Evolutionary conservation across 192 early-diverging fungal species (phyloP).

Genomic region (Coemansia sp.): DNA sequence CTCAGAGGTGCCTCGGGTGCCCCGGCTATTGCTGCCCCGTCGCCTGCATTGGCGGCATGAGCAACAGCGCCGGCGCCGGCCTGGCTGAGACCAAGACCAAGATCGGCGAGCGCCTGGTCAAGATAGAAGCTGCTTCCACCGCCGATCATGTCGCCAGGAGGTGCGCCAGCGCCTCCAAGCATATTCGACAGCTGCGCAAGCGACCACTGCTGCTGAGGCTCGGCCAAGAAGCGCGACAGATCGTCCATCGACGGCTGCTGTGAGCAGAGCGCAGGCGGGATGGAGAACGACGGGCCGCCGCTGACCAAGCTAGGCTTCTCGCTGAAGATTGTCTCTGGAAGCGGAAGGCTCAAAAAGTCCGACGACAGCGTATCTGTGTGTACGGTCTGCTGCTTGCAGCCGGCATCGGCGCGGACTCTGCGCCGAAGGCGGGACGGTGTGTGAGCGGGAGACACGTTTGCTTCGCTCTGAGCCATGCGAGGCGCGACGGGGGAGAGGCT

Average conservation of each 20-base stretch:
- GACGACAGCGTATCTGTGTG: constrained; percentile 48
- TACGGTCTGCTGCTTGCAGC: constrained; percentile 18
- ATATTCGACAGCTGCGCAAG: constrained; percentile 44
- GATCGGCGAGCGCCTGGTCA: constrained; percentile 37
- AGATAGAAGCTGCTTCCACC: constrained; percentile 25
- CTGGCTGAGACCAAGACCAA: constrained; percentile 28
- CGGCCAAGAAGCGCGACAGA: constrained; percentile 20
- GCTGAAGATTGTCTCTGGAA: constrained; percentile 48
- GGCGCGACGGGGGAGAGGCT: constrained; percentile 27
- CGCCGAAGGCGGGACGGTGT: constrained; percentile 22
- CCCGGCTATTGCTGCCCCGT: neutral
- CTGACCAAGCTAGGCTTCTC: constrained; percentile 23
- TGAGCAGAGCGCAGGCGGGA: constrained; percentile 30
- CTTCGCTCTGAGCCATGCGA: constrained; percentile 48
- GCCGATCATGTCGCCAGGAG: constrained; percentile 17
- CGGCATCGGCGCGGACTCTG: constrained; percentile 21
- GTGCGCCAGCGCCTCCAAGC: constrained; percentile 13
- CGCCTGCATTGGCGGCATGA: neutral
- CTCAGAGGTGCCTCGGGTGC: constrained; percentile 15
- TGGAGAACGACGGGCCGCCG: constrained; percentile 7
- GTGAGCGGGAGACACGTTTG: constrained; percentile 23
- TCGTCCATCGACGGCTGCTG: constrained; percentile 38
- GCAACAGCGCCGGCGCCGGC: neutral
- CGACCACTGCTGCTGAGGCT: constrained; percentile 42
- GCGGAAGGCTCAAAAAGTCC: constrained; percentile 47